Base-by-base conservation (phyloP, 768 basidiomycete genomes). In the Harrya chromipes region DNA sequence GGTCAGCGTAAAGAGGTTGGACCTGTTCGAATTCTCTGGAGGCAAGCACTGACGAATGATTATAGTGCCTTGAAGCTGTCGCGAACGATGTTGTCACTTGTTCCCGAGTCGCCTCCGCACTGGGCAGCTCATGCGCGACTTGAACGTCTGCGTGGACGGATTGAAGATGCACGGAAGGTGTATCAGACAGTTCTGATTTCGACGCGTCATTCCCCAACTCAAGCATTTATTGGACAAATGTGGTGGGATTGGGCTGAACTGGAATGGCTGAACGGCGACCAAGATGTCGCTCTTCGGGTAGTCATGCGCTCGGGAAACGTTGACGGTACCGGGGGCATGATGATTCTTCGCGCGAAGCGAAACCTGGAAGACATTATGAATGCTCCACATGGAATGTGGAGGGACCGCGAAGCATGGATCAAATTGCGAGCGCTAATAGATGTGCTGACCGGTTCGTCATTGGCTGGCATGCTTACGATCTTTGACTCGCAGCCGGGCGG, bases 171-270 rank as follows among this genome's bases (percentile, higher is more conserved):
- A 13, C 77, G 89, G 27, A 92, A 90, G 59, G 74, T 93, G 4
- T 93, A 88, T 65, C 76, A 83, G 55, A 82, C 83, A 2, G 73
- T 87, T 7, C 76, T 89, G 17, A 69, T 75, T 36, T 70, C 78
- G 6, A 71, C 80, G 2, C 69, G 73, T 3, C 67, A 70, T 21
- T 44, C 66, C 14, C 59, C 66, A 6, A 66, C 63, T 11, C 66
- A 69, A 27, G 60, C 61, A 5, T 76, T 72, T 27, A 60, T 68
- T 14, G 71, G 76, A 19, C 65, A 64, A 48, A 62, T 92, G 52
- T 92, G 86, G 86, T 90, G 83, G 82, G 80, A 84, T 57, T 92
- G 88, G 87, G 85, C 84, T 1, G 84, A 92, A 58, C 78, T 89
- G 77, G 89, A 90, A 65, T 93, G 90, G 90, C 63, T 89, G 11